A percentile compares a stretch with the other conserved stretches of the same genome.
These are phyloP conservation scores for Blastobotrys indianensis DNA, from an alignment of 1,139 yeast species.

Conservation along the genomic window DNA sequence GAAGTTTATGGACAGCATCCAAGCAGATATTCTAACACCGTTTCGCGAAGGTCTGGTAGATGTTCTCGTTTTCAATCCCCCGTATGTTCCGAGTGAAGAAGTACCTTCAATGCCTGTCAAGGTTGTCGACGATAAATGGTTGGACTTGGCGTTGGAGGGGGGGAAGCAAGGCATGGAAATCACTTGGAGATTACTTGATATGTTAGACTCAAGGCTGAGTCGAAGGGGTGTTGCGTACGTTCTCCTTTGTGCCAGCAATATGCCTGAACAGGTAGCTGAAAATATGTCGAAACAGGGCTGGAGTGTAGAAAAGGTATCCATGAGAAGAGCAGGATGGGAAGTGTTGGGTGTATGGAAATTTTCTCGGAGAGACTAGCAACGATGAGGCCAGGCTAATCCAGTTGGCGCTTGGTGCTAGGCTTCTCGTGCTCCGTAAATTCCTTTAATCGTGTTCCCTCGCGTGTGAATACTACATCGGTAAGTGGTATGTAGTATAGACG, in stretches of 20 bases:
- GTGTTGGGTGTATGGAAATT: constrained; percentile 58
- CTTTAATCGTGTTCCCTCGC: too few species aligned
- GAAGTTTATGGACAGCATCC: constrained; percentile 47
- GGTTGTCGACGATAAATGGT: constrained; percentile 53
- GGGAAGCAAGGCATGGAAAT: constrained; percentile 87
- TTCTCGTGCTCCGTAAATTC: too few species aligned
- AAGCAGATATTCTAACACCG: constrained; percentile 28
- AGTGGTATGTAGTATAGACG: too few species aligned
- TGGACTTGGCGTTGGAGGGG: constrained; percentile 84
- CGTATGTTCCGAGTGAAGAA: constrained; percentile 83
- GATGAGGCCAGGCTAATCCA: too few species aligned
- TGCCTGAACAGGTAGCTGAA: constrained; percentile 55
- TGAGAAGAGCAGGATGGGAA: constrained; percentile 93
- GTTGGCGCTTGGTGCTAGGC: too few species aligned
- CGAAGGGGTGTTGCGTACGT: constrained; percentile 71
- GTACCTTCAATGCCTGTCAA: constrained; percentile 43
- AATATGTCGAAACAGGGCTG: constrained; percentile 50
- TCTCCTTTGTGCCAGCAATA: constrained; percentile 78
- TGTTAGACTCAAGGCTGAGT: constrained; percentile 45
- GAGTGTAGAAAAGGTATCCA: constrained; percentile 46
- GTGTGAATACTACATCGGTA: too few species aligned
- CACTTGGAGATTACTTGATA: constrained; percentile 57
- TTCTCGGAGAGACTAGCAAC: too few species aligned
- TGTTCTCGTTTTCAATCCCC: constrained; percentile 81
- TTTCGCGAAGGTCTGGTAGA: constrained; percentile 42